Evolutionary conservation across 177 flowering plant species (phyloP).

Genomic region (Vitis hybrid): DNA sequence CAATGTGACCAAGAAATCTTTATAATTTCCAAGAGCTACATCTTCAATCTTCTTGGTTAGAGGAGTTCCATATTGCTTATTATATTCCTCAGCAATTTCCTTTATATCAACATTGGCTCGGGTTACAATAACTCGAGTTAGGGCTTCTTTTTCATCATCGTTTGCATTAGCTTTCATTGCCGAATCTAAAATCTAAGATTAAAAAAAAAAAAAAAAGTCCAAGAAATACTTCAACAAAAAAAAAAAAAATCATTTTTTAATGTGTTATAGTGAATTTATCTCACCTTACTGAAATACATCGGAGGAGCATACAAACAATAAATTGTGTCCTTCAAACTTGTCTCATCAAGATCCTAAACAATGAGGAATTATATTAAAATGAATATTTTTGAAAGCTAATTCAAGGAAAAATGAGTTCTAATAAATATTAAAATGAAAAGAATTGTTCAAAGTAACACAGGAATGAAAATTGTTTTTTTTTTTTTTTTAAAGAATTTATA

Average conservation of each 20-base stretch:
- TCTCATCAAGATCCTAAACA: constrained; percentile 45
- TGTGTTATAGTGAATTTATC: not conserved
- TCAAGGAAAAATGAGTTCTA: too few species aligned
- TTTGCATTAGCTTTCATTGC: constrained; percentile 25
- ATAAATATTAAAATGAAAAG: too few species aligned
- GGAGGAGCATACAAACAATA: constrained; percentile 56
- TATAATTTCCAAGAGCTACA: constrained; percentile 55
- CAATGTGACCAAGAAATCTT: constrained; percentile 67
- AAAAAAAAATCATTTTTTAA: too few species aligned
- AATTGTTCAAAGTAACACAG: too few species aligned
- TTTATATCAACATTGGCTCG: constrained; percentile 61
- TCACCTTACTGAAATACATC: constrained; percentile 62
- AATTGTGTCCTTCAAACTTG: constrained; percentile 36
- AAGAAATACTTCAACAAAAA: too few species aligned
- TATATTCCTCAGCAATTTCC: constrained; percentile 51
- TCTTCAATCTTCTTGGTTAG: constrained; percentile 48
- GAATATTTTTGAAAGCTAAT: too few species aligned
- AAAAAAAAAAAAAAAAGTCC: constrained; percentile 3
- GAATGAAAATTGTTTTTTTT: too few species aligned
- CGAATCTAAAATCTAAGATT: constrained; percentile 49
- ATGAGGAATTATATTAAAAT: too few species aligned
- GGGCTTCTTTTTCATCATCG: constrained; percentile 48
- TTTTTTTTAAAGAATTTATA: too few species aligned
- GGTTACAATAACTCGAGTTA: constrained; percentile 64
- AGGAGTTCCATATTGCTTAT: constrained; percentile 36